phyloP scores from a whole-genome alignment of 2,329 filamentous ascomycete species.

The Alternaria gansuensis region DNA sequence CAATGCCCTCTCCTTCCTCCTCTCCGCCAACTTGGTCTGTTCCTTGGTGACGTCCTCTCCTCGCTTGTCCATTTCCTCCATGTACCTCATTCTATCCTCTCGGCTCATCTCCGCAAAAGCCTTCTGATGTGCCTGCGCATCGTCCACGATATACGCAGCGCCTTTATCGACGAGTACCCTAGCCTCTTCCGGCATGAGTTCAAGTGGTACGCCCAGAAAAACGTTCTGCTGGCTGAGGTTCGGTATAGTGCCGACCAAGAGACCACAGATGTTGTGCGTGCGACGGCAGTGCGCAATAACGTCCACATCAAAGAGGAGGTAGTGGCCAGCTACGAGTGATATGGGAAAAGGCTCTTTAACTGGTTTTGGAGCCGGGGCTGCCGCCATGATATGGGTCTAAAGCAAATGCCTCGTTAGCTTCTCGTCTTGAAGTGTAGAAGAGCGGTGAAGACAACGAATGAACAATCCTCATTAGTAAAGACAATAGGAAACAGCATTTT shows the following conservation, averaged over 20 bases:
- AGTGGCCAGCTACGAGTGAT: slow-evolving; percentile 79
- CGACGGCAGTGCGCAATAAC: slow-evolving; percentile 80
- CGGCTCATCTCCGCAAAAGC: slow-evolving; percentile 68
- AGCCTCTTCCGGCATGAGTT: slow-evolving; percentile 91
- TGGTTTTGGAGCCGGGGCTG: slow-evolving; percentile 38
- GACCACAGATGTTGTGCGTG: slow-evolving; percentile 82
- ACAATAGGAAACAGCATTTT: slow-evolving; percentile 59
- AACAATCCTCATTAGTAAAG: slow-evolving; percentile 54
- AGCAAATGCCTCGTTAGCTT: slow-evolving; percentile 32
- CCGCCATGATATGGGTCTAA: slow-evolving; percentile 42
- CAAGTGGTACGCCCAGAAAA: slow-evolving; percentile 86
- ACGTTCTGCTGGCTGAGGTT: slow-evolving; percentile 95
- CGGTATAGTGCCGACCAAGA: slow-evolving; percentile 85
- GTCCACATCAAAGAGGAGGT: slow-evolving; percentile 88
- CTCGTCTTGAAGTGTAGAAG: slow-evolving; percentile 19
- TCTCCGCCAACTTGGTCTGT: slow-evolving; percentile 59
- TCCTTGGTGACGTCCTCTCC: slow-evolving; percentile 60
- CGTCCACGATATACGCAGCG: slow-evolving; percentile 82
- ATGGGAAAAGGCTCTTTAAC: slow-evolving; percentile 74
- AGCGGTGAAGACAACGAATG: slow-evolving; percentile 21
- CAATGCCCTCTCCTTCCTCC: slow-evolving; percentile 60
- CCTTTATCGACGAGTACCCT: slow-evolving; percentile 79
- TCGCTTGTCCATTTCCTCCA: slow-evolving; percentile 65
- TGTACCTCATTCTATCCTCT: slow-evolving; percentile 68
- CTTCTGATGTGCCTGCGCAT: slow-evolving; percentile 73